phyloP scores from a whole-genome alignment of 2,329 filamentous ascomycete species.

The Sporothrix variecibatus region DNA sequence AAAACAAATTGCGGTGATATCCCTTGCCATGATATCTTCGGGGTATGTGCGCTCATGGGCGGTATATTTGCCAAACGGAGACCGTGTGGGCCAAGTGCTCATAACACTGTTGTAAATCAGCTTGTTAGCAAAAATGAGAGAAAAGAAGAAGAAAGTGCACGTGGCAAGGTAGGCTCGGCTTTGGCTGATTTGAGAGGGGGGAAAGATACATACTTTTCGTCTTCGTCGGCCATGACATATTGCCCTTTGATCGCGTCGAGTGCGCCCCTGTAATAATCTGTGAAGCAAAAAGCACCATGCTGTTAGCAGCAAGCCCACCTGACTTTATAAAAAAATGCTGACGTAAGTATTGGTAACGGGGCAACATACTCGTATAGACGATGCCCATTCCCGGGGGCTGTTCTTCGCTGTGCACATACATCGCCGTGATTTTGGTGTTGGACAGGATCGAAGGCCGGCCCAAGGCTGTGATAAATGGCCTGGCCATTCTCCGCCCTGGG shows the following conservation, averaged over 20 bases:
- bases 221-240: constrained; percentile 47
- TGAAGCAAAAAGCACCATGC: constrained; percentile 36
- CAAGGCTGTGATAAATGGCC: neutral
- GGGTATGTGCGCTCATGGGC: neutral
- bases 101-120: neutral
- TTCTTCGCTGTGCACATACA: constrained; percentile 39
- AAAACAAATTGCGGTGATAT: constrained; percentile 52
- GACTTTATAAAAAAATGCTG: neutral
- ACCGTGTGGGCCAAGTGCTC: neutral
- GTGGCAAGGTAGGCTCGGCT: too few species aligned
- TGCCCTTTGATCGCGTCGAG: constrained; percentile 39
- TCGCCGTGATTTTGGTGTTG: neutral
- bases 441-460: neutral
- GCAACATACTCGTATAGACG: constrained; percentile 45
- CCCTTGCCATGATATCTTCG: constrained; percentile 29
- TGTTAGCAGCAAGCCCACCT: neutral
- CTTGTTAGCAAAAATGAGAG: neutral
- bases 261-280: neutral
- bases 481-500: neutral
- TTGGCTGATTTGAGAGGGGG: neutral
- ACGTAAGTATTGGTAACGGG: neutral
- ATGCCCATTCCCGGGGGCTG: constrained; percentile 44
- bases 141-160: neutral
- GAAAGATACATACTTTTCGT: constrained; percentile 42
- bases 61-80: neutral